phyloP scores from a whole-genome alignment of 2,329 filamentous ascomycete species.

The Talaromyces sp. region DNA sequence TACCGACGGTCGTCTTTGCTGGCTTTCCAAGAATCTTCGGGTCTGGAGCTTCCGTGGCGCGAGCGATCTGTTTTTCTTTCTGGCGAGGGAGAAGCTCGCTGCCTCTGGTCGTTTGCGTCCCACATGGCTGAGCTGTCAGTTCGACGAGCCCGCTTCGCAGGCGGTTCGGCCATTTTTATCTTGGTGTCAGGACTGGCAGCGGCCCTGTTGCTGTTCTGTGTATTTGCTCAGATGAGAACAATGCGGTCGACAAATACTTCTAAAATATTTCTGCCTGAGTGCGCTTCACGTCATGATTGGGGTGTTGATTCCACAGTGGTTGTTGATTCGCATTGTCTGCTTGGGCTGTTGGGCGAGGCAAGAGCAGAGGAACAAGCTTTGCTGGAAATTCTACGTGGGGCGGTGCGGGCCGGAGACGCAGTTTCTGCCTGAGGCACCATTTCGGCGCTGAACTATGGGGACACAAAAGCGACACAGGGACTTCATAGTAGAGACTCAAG shows the following conservation, averaged over 20 bases:
- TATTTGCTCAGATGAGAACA: background rate
- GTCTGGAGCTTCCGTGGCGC: constrained; percentile 26
- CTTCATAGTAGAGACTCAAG: too few species aligned
- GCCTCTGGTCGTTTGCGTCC: constrained; percentile 41
- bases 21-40: constrained; percentile 21
- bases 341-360: background rate
- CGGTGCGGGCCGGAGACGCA: background rate
- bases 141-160: constrained; percentile 46
- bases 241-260: background rate
- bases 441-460: background rate
- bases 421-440: background rate
- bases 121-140: constrained; percentile 58
- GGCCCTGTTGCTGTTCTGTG: background rate
- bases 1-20: constrained; percentile 36
- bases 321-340: background rate
- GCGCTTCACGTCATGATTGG: background rate
- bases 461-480: too few species aligned
- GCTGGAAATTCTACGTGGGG: constrained; percentile 3
- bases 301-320: background rate
- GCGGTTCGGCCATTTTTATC: constrained; percentile 46
- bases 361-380: background rate
- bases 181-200: background rate
- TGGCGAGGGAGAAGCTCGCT: constrained; percentile 20
- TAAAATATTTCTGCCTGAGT: background rate
- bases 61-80: constrained; percentile 24